Evolutionary conservation across 768 basidiomycete genomes (phyloP).

Genomic region (Boletus subcaerulescens): DNA sequence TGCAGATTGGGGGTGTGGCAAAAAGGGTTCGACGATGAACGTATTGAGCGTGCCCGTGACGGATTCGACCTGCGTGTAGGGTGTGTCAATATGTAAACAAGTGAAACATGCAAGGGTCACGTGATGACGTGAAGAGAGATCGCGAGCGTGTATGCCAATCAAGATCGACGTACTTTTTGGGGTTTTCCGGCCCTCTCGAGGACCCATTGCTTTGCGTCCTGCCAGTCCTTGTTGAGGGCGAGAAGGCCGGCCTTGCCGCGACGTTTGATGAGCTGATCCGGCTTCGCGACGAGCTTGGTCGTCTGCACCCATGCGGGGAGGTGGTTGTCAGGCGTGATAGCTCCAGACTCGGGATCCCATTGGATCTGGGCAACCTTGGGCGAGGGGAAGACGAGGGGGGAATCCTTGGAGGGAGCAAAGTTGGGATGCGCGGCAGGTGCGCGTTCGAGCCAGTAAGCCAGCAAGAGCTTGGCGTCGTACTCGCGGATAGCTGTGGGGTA

Average conservation of each 20-base stretch:
- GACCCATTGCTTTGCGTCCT: slow-evolving; percentile 87
- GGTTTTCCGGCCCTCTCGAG: slow-evolving; percentile 85
- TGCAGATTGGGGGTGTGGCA: slow-evolving; percentile 88
- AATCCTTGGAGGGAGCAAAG: slow-evolving; percentile 42
- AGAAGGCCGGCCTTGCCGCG: slow-evolving; percentile 97
- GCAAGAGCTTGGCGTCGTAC: slow-evolving; percentile 97
- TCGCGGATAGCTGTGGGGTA: slow-evolving; percentile 75
- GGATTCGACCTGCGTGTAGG: slow-evolving; percentile 69
- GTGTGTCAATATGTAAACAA: slow-evolving; percentile 15
- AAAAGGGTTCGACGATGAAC: slow-evolving; percentile 99
- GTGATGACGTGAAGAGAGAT: slow-evolving; percentile 22
- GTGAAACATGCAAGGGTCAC: slow-evolving; percentile 15
- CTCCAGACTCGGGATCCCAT: slow-evolving; percentile 71
- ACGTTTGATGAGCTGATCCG: slow-evolving; percentile 98
- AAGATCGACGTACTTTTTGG: slow-evolving; percentile 53
- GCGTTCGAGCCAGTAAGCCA: slow-evolving; percentile 96
- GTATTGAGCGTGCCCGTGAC: slow-evolving; percentile 94
- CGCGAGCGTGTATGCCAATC: slow-evolving; percentile 1
- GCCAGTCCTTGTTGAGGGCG: slow-evolving; percentile 90
- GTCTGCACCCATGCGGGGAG: slow-evolving; percentile 81
- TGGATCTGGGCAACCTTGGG: slow-evolving; percentile 85
- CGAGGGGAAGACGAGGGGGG: slow-evolving; percentile 50
- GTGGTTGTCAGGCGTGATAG: slow-evolving; percentile 55
- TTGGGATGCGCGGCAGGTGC: slow-evolving; percentile 76
- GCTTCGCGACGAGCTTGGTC: slow-evolving; percentile 90